Base-by-base conservation (phyloP, 768 basidiomycete genomes). In the Mycena leptocephala region DNA sequence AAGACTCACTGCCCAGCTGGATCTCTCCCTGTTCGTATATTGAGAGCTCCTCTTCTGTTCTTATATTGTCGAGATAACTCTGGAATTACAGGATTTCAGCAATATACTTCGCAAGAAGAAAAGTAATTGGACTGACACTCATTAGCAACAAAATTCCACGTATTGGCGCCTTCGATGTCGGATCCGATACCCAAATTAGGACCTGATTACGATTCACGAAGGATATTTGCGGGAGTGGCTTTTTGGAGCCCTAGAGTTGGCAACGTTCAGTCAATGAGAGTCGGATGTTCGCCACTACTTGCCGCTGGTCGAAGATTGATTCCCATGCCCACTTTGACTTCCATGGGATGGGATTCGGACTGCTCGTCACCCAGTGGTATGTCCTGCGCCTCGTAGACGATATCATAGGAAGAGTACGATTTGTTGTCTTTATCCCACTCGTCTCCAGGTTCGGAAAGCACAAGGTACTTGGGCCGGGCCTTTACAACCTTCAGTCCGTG, bases 131-230 rank as follows among this genome's bases (percentile, higher is more conserved):
- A 41, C 68, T 70, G 37, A 70, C 68, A 32, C 68, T 70, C 24
- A 55, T 55, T 10, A 68, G 33, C 24, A 68, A 48, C 20, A 68
- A 20, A 39, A 68, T 68, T 26, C 68, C 68, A 10, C 68, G 35
- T 28, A 59, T 37, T 59, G 16, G 26, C 18, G 68, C 53, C 30
- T 69, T 69, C 18, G 53, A 69, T 16, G 32, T 58, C 11, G 51
- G 67, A 33, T 69, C 67, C 24, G 37, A 24, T 3, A 69, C 53
- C 67, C 67, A 69, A 39, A 69, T 55, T 22, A 69, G 43, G n/a
- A n/a, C n/a, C n/a, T n/a, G n/a, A n/a, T n/a, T n/a, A n/a, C n/a
- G n/a, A n/a, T n/a, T n/a, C n/a, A 69, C 53, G 18, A 68, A 68
- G 11, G 66, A 68, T 37, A 68, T 66, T 66, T 51, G 35, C 20